These are phyloP conservation scores for Chiua sp. DNA, from an alignment of 1,284 basidiomycete species.

Conservation along the genomic window DNA sequence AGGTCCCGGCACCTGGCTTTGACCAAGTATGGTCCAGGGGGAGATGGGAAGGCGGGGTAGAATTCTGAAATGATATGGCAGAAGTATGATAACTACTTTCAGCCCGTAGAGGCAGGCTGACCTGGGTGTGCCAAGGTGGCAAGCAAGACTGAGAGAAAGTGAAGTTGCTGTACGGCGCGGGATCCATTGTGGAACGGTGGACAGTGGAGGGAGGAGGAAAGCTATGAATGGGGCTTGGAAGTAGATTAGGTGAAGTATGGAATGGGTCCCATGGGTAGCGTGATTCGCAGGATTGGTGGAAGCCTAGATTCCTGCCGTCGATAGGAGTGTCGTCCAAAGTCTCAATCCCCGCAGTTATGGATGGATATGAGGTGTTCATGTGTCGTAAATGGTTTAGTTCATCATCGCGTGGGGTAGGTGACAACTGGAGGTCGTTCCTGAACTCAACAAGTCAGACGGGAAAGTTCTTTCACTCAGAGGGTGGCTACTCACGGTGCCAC, in stretches of 20 bases:
- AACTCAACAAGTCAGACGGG: slow-evolving; percentile 3
- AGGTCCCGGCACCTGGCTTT: slow-evolving; percentile 1
- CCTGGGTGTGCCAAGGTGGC: slow-evolving; percentile 2
- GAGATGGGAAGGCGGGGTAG: neutral
- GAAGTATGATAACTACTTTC: slow-evolving; percentile 1
- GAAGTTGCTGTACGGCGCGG: neutral
- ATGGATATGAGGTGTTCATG: neutral
- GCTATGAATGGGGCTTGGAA: neutral
- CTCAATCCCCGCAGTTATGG: neutral
- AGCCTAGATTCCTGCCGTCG: neutral
- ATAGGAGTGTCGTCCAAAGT: neutral
- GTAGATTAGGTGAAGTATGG: neutral
- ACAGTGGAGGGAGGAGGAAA: neutral
- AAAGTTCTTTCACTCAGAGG: neutral
- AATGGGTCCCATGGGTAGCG: slow-evolving; percentile 10
- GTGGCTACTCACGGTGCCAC: slow-evolving; percentile 15
- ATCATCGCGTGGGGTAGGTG: slow-evolving; percentile 1
- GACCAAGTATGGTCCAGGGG: neutral
- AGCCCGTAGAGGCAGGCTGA: neutral
- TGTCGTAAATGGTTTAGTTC: neutral
- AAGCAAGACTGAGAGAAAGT: slow-evolving; percentile 5
- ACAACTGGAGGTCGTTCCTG: slow-evolving; percentile 12
- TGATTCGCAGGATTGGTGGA: slow-evolving; percentile 1
- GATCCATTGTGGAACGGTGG: neutral
- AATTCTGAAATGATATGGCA: neutral